A percentile compares a stretch with the other conserved stretches of the same genome.
These are phyloP conservation scores for Xylariaceae sp. DNA, from an alignment of 2,329 filamentous ascomycete genomes.

Conservation along the genomic window DNA sequence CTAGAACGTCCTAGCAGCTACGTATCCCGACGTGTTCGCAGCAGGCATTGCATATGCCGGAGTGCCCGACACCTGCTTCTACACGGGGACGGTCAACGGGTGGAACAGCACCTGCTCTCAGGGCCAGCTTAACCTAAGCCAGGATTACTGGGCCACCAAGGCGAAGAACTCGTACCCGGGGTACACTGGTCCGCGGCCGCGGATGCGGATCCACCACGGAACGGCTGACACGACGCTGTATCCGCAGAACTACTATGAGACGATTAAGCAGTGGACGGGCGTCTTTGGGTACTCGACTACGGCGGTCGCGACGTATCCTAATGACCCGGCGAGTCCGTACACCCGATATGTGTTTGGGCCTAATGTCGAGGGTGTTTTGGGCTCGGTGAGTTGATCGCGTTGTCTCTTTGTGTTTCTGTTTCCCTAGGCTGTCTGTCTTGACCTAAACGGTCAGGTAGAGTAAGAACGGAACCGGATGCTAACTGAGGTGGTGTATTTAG, in stretches of 20 bases:
- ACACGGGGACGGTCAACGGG: conserved; percentile 47
- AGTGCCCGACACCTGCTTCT: conserved; percentile 53
- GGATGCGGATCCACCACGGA: conserved; percentile 46
- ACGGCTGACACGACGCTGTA: conserved; percentile 41
- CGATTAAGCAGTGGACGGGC: conserved; percentile 47
- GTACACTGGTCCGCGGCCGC: conserved; percentile 41
- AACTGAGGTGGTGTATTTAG: not conserved
- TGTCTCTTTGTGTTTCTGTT: not conserved
- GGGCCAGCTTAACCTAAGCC: conserved; percentile 51
- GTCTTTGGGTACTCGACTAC: conserved; percentile 44
- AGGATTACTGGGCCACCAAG: conserved; percentile 56
- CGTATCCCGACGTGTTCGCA: conserved; percentile 56
- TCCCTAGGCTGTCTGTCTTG: not conserved
- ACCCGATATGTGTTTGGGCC: conserved; percentile 34
- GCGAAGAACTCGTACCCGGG: conserved; percentile 49
- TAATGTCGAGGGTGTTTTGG: conserved; percentile 33
- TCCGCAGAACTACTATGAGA: conserved; percentile 42
- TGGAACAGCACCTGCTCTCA: conserved; percentile 61
- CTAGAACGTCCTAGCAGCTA: conserved; percentile 53
- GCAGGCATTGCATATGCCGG: conserved; percentile 54
- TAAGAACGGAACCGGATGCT: not conserved
- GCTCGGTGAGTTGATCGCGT: conserved; percentile 21
- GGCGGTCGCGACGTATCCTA: conserved; percentile 21
- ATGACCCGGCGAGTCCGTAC: conserved; percentile 27
- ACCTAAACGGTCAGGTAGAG: not conserved